Conservation (phyloP, 148 eudicot species). For the Camellia granthamiana region DNA sequence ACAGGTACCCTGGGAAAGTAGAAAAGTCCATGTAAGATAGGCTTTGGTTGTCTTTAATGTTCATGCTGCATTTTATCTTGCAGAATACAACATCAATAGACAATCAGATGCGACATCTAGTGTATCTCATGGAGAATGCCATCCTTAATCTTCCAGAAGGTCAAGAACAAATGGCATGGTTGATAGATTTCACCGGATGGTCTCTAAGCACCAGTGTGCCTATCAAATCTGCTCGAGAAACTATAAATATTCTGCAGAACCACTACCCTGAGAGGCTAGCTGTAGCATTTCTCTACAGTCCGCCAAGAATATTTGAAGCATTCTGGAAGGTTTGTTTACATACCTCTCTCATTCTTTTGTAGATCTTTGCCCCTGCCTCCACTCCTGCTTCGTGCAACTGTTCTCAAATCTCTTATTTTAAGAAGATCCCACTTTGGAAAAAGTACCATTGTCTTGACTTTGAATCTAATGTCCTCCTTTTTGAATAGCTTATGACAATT, state of each 20-base stretch:
- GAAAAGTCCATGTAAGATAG: not conserved
- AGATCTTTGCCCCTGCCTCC: not conserved
- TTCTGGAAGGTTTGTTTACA: conserved; percentile 55
- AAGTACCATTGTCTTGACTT: no score
- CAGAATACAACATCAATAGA: conserved; percentile 64
- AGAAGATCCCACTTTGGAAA: no score
- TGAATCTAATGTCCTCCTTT: no score
- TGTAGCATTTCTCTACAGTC: conserved; percentile 57
- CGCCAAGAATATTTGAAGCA: conserved; percentile 63
- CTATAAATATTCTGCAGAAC: conserved; percentile 53
- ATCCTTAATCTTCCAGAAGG: conserved; percentile 66
- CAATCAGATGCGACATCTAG: conserved; percentile 57
- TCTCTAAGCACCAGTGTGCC: conserved; percentile 53
- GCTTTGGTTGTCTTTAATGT: not conserved
- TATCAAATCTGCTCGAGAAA: conserved; percentile 53
- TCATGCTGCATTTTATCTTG: conserved; percentile 7
- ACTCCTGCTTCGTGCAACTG: not conserved
- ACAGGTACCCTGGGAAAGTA: no score
- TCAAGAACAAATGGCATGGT: conserved; percentile 71
- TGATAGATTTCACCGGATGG: conserved; percentile 75
- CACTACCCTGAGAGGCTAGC: conserved; percentile 73
- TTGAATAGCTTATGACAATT: no score
- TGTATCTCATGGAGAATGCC: conserved; percentile 68
- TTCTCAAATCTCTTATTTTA: no score
- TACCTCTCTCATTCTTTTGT: not conserved